Evolutionary conservation across 305 asterid species (phyloP).

Genomic region (Fraxinus sp.): DNA sequence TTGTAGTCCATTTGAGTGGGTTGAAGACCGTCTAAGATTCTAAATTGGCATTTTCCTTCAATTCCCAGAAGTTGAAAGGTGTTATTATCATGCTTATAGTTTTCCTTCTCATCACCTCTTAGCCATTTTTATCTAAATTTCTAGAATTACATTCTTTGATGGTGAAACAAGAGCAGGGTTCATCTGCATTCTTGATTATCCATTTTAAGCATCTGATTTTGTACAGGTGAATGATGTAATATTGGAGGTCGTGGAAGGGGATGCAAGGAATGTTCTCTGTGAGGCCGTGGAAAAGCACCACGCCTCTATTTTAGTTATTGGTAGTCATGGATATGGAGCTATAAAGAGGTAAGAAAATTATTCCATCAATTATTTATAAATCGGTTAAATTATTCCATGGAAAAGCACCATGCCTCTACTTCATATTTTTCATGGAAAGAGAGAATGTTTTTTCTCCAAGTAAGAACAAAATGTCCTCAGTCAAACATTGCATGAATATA

Average conservation of each 20-base stretch:
- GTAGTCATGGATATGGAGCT: slow-evolving; percentile 90
- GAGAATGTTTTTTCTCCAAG: not conserved
- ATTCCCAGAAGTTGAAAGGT: not conserved
- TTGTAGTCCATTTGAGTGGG: not conserved
- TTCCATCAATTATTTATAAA: not conserved
- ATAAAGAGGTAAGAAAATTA: slow-evolving; percentile 57
- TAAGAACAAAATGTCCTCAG: not conserved
- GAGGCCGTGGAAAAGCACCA: slow-evolving; percentile 70
- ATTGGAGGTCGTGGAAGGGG: slow-evolving; percentile 50
- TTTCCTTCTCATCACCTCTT: not conserved
- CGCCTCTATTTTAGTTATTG: slow-evolving; percentile 71
- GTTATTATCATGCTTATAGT: not conserved
- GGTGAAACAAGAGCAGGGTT: not conserved
- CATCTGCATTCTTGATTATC: not conserved
- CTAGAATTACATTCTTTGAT: not conserved
- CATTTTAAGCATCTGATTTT: not conserved
- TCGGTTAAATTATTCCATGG: not conserved
- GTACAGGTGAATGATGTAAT: slow-evolving; percentile 47
- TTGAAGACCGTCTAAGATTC: not conserved
- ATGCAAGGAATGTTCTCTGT: slow-evolving; percentile 69
- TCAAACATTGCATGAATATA: not conserved
- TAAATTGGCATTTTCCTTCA: not conserved
- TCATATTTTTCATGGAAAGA: not conserved
- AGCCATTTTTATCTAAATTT: not conserved
- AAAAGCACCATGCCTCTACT: not conserved